Evolutionary conservation across 1,284 basidiomycete species (phyloP), one percentile per base, ranked within the genome.

Genomic region (Pseudomicrostroma phylloplanum): DNA sequence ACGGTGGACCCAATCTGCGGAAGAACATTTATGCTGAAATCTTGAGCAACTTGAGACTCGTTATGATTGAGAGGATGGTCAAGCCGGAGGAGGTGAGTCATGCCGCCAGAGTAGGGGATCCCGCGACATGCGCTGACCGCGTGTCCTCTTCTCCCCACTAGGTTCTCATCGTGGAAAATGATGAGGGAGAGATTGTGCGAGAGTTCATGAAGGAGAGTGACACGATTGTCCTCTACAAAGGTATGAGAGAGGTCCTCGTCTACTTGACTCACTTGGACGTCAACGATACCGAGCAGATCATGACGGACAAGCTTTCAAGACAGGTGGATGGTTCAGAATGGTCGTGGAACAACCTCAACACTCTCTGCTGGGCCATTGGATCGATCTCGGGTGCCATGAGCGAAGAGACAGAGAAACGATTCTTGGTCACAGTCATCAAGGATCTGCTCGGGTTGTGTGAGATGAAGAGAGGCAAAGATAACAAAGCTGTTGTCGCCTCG

Each of bases 191-290:
- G 83, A 96, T 98, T 69, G 96, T 99, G 25, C 87, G 96, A 67
- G 96, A 99, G 81, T 96, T 98, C 80, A 91, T 99, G 89, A 98
- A 98, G 83, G 96, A 99, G 82, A 89, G 85, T 77, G 96, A 99
- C 80, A 98, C 96, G 54, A 97, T 98, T 73, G 93, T 97, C 41
- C 84, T 99, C 30, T 99, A 98, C 85, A 98, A 99, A 84, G 90
- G 89, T 58, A 98, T 99, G 93, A 88, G 94, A 69, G 94, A 97
- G 81, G 86, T 97, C 25, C 85, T 97, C 61, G 81, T 82, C 62
- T 98, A 97, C 80, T 86, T 98, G 66, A 98, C 96, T 2, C 94
- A 99, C 82, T 81, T 99, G 70, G 96, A 99, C 80, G 93, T 96
- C 55, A 83, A 86, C 62, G 94, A 98, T 80, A 97, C 94, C 42